phyloP scores from a whole-genome alignment of 495 filamentous ascomycete species.

The Lichina pygmaea region DNA sequence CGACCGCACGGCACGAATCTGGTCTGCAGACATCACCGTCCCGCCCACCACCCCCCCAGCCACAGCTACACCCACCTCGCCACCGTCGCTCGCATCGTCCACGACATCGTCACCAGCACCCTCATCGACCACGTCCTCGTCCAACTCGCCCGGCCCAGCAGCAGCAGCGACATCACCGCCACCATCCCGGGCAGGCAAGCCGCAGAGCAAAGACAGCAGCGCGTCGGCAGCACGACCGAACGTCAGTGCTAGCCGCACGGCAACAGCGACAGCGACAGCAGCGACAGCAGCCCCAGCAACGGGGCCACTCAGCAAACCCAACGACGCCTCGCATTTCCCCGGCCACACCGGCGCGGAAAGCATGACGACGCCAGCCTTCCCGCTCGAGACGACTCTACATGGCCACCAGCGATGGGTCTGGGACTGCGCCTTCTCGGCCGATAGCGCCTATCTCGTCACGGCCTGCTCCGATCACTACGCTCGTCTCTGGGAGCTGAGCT shows the following conservation, averaged over 20 bases:
- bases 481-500: slow-evolving; percentile 73
- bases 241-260: no score
- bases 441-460: slow-evolving; percentile 91
- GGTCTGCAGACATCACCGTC: slow-evolving; percentile 40
- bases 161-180: neutral
- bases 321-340: neutral
- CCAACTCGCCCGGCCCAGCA: neutral
- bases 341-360: neutral
- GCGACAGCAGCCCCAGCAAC: neutral
- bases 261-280: neutral
- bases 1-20: slow-evolving; percentile 94
- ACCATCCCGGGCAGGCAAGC: neutral
- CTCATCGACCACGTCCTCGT: neutral
- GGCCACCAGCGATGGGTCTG: slow-evolving; percentile 96
- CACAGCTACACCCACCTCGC: slow-evolving; percentile 1
- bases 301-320: neutral
- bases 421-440: slow-evolving; percentile 95
- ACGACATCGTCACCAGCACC: neutral
- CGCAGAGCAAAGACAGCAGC: neutral
- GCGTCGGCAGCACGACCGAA: neutral
- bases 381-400: slow-evolving; percentile 68
- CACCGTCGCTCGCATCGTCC: neutral
- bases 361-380: slow-evolving; percentile 23
- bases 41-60: slow-evolving; percentile 7
- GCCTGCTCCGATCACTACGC: slow-evolving; percentile 95